phyloP scores from a whole-genome alignment of 768 basidiomycete genomes.

The Collybiopsis confluens region DNA sequence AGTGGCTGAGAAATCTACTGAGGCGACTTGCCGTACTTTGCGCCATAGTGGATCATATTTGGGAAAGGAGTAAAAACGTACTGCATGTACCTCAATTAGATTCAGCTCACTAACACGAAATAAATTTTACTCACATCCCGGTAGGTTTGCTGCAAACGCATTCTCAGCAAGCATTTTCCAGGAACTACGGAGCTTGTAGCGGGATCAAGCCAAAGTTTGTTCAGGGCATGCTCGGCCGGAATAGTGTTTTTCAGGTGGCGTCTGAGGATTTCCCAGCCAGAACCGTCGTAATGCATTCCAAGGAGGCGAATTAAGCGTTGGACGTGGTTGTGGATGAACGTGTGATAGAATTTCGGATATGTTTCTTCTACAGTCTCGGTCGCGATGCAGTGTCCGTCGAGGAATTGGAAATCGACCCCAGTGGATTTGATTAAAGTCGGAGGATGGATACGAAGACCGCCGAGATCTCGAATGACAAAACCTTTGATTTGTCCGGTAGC shows the following conservation, averaged over 20 bases:
- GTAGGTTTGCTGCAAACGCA: constrained; percentile 53
- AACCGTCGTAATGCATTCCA: constrained; percentile 46
- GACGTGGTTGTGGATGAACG: constrained; percentile 55
- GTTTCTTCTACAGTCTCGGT: constrained; percentile 44
- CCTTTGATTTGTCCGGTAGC: constrained; percentile 39
- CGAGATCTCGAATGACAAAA: constrained; percentile 55
- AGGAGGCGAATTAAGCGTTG: constrained; percentile 53
- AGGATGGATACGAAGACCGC: constrained; percentile 53
- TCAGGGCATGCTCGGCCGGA: constrained; percentile 39
- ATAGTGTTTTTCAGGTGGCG: constrained; percentile 40
- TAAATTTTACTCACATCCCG: constrained; percentile 44
- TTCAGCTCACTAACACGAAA: not conserved
- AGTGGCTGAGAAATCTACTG: too few species aligned
- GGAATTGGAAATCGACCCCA: constrained; percentile 46
- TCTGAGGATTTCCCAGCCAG: constrained; percentile 48
- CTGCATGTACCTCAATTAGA: constrained; percentile 21
- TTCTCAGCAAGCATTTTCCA: constrained; percentile 56
- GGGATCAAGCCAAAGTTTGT: constrained; percentile 43
- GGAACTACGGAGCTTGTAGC: constrained; percentile 31
- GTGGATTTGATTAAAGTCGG: constrained; percentile 43
- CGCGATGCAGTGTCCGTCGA: constrained; percentile 49
- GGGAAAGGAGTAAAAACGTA: constrained; percentile 49
- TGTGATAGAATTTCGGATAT: constrained; percentile 57
- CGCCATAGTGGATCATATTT: constrained; percentile 48
- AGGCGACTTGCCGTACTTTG: too few species aligned